phyloP scores from a whole-genome alignment of 2,329 filamentous ascomycete species.

The Chaetoscypha palmicola region DNA sequence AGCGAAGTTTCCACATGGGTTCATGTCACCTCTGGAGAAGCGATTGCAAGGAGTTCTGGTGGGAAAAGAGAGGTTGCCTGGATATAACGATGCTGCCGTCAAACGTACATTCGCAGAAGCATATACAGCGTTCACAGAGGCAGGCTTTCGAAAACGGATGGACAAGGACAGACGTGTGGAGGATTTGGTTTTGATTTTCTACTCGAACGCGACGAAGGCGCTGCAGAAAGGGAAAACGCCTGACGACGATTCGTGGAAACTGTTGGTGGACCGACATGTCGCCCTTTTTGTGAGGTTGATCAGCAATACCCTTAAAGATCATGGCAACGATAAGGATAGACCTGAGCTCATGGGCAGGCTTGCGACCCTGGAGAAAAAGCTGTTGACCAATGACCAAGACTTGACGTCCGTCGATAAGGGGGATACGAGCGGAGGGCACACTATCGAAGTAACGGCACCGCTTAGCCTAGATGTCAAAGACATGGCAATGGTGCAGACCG shows the following conservation, averaged over 20 bases:
- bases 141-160: conserved; percentile 80
- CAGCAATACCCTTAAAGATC: conserved; percentile 69
- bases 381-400: conserved; percentile 90
- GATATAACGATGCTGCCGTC: conserved; percentile 83
- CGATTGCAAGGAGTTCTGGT: conserved; percentile 44
- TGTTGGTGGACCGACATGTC: conserved; percentile 87
- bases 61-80: conserved; percentile 75
- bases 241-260: conserved; percentile 83
- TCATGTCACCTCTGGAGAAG: conserved; percentile 57
- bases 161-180: conserved; percentile 92
- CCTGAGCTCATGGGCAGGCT: conserved; percentile 77
- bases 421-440: conserved; percentile 52
- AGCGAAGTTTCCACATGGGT: conserved; percentile 63
- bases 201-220: conserved; percentile 87
- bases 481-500: conserved; percentile 86
- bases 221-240: conserved; percentile 68
- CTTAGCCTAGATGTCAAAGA: conserved; percentile 91
- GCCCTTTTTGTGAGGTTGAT: conserved; percentile 89
- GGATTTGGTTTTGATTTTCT: conserved; percentile 91
- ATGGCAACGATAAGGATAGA: conserved; percentile 78
- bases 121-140: conserved; percentile 86
- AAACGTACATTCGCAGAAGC: conserved; percentile 94
- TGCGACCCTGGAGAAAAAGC: conserved; percentile 80
- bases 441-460: conserved; percentile 75
- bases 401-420: conserved; percentile 59